phyloP scores from a whole-genome alignment of 768 basidiomycete species.

The Mycena leptocephala region DNA sequence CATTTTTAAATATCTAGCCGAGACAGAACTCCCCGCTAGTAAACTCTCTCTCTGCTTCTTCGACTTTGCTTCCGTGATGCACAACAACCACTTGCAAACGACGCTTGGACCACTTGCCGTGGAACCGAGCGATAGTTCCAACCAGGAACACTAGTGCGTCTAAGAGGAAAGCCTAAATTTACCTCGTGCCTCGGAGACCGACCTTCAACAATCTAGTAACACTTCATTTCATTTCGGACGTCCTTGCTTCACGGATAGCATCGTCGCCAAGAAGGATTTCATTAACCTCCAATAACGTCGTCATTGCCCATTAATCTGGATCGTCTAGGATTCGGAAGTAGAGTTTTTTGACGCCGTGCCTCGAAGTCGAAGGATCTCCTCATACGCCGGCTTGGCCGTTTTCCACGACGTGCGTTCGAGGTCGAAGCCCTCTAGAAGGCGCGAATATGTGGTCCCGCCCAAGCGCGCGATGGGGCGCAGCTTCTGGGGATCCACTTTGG shows the following conservation, averaged over 20 bases:
- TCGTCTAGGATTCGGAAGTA: not conserved
- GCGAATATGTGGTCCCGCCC: conserved; percentile 69
- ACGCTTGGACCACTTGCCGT: too few species aligned
- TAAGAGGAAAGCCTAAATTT: not conserved
- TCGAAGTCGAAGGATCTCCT: conserved; percentile 28
- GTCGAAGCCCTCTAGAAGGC: conserved; percentile 64
- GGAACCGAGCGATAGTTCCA: not conserved
- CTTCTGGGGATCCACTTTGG: conserved; percentile 63
- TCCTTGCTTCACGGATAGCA: conserved; percentile 11
- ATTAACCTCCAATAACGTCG: not conserved
- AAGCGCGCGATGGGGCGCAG: conserved; percentile 68
- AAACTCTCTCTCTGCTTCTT: not conserved
- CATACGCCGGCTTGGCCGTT: conserved; percentile 43
- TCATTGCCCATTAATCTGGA: not conserved
- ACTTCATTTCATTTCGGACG: not conserved
- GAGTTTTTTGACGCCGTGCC: not conserved
- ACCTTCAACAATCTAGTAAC: not conserved
- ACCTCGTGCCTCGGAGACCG: not conserved
- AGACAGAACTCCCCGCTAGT: not conserved
- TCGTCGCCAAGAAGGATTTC: not conserved
- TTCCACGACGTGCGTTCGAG: conserved; percentile 60
- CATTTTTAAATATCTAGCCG: conserved; percentile 6
- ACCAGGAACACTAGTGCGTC: not conserved
- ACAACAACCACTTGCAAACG: not conserved
- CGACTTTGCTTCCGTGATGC: conserved; percentile 13